Evolutionary conservation across 148 eudicot genomes (phyloP), one percentile per base, ranked within the genome.

Genomic region (Gaultheria prostrata): DNA sequence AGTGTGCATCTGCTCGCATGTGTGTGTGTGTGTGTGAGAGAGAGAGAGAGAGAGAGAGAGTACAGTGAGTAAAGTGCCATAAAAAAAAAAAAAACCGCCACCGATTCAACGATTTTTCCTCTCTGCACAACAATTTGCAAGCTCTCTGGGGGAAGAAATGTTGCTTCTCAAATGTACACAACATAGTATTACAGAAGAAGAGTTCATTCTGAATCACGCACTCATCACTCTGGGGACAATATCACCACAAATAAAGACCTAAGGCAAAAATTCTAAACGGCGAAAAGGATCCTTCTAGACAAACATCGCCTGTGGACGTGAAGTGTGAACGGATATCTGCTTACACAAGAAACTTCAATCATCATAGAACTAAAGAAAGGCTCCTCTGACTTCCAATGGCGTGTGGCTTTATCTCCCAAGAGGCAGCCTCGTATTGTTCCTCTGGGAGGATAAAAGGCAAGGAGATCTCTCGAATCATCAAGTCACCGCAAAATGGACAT

Each of bases 401-500:
- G 35, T 84, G 87, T 35, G 93, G 88, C 82, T 84, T 92, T 72
- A 97, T 94, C 86, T 91, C 96, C 99, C 99, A 97, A 10, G 98
- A 91, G 45, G 86, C 82, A 46, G 88, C 85, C 90, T 91, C 93
- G 17, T 92, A 86, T 63, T 89, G 87, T 87, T 94, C 93, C 53
- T 85, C 89, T 0, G 93, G 92, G 50, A 89, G 91, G 78, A 94
- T 88, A 85, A 97, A 97, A 65, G 98, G 96, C 88, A 91, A 80
- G 6, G 95, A 91, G 75, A 97, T 91, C 85, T 97, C 99, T 77
- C 90, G 90, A 85, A 97, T 97, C 99, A 97, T 97, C 86, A 97
- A 85, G 69, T 93, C 97, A 12, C 99, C 97, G 32, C 99, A 97
- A 82, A 92, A 97, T 26, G 99, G 99, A 88, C 99, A 97, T 86